phyloP scores from a whole-genome alignment of 768 basidiomycete genomes.

The Tylopilus cervinicoccineus region DNA sequence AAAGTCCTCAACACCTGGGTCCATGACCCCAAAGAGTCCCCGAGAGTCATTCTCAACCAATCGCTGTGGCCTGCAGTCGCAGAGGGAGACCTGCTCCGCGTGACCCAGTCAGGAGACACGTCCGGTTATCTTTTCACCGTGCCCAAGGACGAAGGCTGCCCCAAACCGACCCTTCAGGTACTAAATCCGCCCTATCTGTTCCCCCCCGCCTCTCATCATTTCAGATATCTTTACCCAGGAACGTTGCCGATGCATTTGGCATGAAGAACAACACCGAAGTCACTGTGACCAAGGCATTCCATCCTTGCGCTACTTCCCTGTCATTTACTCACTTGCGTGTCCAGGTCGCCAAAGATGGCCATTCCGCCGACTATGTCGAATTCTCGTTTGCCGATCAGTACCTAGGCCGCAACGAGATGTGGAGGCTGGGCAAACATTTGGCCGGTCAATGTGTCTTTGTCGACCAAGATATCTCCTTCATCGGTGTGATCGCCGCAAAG shows the following conservation, averaged over 20 bases:
- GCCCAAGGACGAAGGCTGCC: conserved; percentile 55
- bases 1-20: conserved; percentile 71
- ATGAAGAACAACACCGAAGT: conserved; percentile 73
- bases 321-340: conserved; percentile 9
- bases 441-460: conserved; percentile 78
- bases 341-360: conserved; percentile 63
- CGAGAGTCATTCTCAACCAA: conserved; percentile 64
- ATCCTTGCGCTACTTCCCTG: neutral
- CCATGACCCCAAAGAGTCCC: conserved; percentile 60
- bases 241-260: conserved; percentile 66
- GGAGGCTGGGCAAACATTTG: conserved; percentile 82
- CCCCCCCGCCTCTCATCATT: neutral
- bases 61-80: conserved; percentile 73
- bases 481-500: conserved; percentile 78
- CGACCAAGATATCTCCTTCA: conserved; percentile 81
- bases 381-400: conserved; percentile 94
- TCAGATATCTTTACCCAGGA: conserved; percentile 73
- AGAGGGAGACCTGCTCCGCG: conserved; percentile 70
- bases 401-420: conserved; percentile 95
- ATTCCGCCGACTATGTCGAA: conserved; percentile 77
- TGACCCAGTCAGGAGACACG: conserved; percentile 41
- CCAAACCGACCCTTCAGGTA: conserved; percentile 67
- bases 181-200: neutral
- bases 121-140: conserved; percentile 62
- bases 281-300: conserved; percentile 58